These are phyloP conservation scores for Herpotrichia juniperi DNA, from an alignment of 2,329 filamentous ascomycete species.

Conservation along the genomic window DNA sequence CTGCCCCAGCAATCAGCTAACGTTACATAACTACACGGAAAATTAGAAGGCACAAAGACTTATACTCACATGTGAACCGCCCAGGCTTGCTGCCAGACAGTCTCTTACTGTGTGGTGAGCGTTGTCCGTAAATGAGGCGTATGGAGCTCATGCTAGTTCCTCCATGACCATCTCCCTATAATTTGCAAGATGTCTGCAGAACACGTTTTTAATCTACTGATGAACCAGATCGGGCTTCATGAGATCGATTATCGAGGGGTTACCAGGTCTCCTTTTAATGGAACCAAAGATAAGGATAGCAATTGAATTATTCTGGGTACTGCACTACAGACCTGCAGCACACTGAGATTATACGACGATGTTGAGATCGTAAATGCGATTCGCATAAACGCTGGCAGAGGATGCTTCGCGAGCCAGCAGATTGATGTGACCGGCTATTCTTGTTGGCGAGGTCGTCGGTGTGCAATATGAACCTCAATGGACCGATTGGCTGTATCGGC, in stretches of 20 bases:
- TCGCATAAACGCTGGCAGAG: background rate
- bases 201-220: slow-evolving; percentile 14
- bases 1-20: slow-evolving; percentile 18
- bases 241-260: slow-evolving; percentile 5
- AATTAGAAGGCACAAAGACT: slow-evolving; percentile 9
- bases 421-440: slow-evolving; percentile 3
- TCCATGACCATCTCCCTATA: background rate
- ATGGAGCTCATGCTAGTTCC: slow-evolving; percentile 1
- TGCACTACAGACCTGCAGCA: background rate
- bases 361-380: background rate
- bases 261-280: background rate
- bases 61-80: background rate
- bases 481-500: background rate
- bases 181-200: slow-evolving; percentile 7
- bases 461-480: slow-evolving; percentile 1
- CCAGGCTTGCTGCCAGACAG: background rate
- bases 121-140: background rate
- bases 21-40: slow-evolving; percentile 7
- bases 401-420: background rate
- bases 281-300: slow-evolving; percentile 7
- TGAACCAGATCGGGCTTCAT: slow-evolving; percentile 7
- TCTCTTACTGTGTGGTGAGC: background rate
- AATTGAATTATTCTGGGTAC: background rate
- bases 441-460: slow-evolving; percentile 1
- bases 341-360: background rate